Base-by-base conservation (phyloP, 495 filamentous ascomycete genomes). In the Podospora didyma region DNA sequence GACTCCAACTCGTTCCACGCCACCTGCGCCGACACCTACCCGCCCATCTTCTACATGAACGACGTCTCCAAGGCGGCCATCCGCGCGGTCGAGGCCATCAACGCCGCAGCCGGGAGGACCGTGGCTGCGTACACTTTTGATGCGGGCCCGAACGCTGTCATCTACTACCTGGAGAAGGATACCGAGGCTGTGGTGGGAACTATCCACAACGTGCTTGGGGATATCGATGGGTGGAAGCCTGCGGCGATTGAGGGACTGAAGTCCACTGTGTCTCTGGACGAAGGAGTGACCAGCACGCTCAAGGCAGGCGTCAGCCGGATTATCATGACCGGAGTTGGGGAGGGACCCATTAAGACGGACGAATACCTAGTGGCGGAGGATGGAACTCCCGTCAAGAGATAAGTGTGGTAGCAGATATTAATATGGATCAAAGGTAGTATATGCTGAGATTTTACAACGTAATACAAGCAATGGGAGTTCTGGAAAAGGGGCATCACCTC, bases 11-110 rank as follows among this genome's bases (percentile, higher is more conserved):
- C 82, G 52, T 99, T 99, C 84, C 94, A 99, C 69, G 90, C 94
- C 16, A 89, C 87, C 28, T 97, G 94, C 68, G 76, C 93, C 56
- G 94, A 99, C 75, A 97, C 95, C 0, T 88, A 88, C 69, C 94
- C 94, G 49, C 94, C 94, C 14, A 97, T 99, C 60, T 96, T 96
- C 75, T 99, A 99, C 75, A 82, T 97, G 78, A 99, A 97, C 66
- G 94, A 97, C 72, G 86, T 93, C 19, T 88, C 83, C 17, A 77
- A 88, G 16, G 90, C 92, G 7, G 90, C 92, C 11, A 89, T 99
- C 48, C 77, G 88, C 49, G 85, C 89, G 2, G 92, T 97, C 24
- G 90, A 97, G 75, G 83, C 82, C 41, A 88, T 97, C 72, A 99
- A 99, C 70, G 72, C 74, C 35, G 79, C 79, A 10, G 84, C 81